A percentile compares a stretch with the other conserved stretches of the same genome.
phyloP scores from a whole-genome alignment of 306 rosid species.

The Medicago ruthenica region DNA sequence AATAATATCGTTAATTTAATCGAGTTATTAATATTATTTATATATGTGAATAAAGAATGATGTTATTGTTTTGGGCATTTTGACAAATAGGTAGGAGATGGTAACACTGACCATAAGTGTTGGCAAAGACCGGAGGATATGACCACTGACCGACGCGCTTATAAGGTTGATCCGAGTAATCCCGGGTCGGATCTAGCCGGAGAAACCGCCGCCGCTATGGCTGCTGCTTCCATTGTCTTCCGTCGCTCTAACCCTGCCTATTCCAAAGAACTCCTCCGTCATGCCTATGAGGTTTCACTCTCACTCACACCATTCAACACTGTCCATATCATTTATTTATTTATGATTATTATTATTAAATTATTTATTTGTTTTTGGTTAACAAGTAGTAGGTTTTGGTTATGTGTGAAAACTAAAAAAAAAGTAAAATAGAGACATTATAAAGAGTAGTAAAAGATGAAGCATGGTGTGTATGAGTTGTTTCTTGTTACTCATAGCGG shows the following conservation, averaged over 20 bases:
- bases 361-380: not conserved
- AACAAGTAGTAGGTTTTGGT: not conserved
- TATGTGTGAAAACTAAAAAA: slow-evolving; percentile 2
- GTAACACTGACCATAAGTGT: slow-evolving; percentile 93
- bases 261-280: slow-evolving; percentile 73
- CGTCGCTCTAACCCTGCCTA: slow-evolving; percentile 82
- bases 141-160: slow-evolving; percentile 96
- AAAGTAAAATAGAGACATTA: slow-evolving; percentile 9
- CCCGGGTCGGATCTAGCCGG: slow-evolving; percentile 99
- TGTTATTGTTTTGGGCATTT: slow-evolving; percentile 4
- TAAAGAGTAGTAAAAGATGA: not conserved
- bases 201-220: slow-evolving; percentile 99
- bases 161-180: slow-evolving; percentile 82
- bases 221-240: slow-evolving; percentile 95
- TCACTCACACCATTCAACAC: not conserved
- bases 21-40: not conserved
- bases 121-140: slow-evolving; percentile 99
- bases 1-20: not conserved
- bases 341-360: not conserved
- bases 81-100: slow-evolving; percentile 86
- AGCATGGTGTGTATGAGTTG: slow-evolving; percentile 16
- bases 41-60: slow-evolving; percentile 5
- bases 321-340: not conserved
- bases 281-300: slow-evolving; percentile 76
- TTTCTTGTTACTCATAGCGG: slow-evolving; percentile 9